Evolutionary conservation across 2,329 filamentous ascomycete species (phyloP).

Genomic region (Curvularia lunata): DNA sequence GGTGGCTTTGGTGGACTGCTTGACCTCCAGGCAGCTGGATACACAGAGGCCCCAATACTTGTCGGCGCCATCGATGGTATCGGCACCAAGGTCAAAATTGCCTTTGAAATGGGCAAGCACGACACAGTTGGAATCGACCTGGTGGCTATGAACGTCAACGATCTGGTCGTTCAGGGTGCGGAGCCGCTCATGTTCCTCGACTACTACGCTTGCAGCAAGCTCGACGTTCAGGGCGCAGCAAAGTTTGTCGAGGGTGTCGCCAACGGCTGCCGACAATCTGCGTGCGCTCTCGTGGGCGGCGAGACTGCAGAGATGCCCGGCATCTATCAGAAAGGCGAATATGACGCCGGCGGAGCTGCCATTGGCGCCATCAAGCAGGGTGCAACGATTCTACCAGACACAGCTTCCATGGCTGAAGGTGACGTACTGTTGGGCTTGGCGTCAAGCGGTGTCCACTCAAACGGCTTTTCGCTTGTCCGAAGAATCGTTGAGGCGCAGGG

Average conservation of each 20-base stretch:
- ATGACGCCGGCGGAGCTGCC: conserved; percentile 90
- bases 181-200: conserved; percentile 96
- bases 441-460: conserved; percentile 90
- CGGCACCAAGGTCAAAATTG: conserved; percentile 95
- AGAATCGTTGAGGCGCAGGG: conserved; percentile 79
- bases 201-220: conserved; percentile 92
- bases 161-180: conserved; percentile 93
- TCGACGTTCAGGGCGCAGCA: conserved; percentile 77
- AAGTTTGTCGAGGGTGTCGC: conserved; percentile 93
- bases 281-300: conserved; percentile 91
- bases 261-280: conserved; percentile 80
- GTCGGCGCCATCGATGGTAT: conserved; percentile 97
- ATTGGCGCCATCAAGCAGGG: conserved; percentile 78
- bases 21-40: conserved; percentile 77
- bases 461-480: conserved; percentile 95
- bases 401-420: conserved; percentile 75
- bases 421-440: conserved; percentile 86
- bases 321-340: conserved; percentile 86
- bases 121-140: conserved; percentile 95
- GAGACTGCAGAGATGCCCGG: conserved; percentile 99
- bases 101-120: conserved; percentile 86
- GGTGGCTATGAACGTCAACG: conserved; percentile 99
- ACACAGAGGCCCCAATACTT: conserved; percentile 75
- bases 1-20: conserved; percentile 93
- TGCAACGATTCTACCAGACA: conserved; percentile 74